phyloP scores from a whole-genome alignment of 2,329 filamentous ascomycete species.

The Arthrobotrys iridis region DNA sequence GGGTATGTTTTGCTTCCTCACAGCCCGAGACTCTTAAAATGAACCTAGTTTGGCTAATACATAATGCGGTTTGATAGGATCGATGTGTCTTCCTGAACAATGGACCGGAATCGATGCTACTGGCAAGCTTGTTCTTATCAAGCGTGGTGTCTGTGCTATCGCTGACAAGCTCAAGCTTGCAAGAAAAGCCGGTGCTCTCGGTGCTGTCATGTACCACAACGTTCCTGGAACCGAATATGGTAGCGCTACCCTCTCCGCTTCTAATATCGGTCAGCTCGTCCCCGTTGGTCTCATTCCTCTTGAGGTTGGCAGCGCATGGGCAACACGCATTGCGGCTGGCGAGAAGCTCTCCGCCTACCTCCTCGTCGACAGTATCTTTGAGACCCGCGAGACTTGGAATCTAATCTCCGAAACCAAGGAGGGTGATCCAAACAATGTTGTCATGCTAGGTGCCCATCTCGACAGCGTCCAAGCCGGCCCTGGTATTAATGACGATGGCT shows the following conservation, averaged over 20 bases:
- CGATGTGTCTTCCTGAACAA: conserved; percentile 63
- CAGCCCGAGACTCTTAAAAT: background rate
- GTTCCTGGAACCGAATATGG: conserved; percentile 68
- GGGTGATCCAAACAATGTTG: conserved; percentile 68
- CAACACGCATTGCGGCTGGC: conserved; percentile 59
- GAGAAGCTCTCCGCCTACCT: conserved; percentile 49
- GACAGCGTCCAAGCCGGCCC: conserved; percentile 70
- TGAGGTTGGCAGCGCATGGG: conserved; percentile 62
- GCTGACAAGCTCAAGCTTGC: conserved; percentile 64
- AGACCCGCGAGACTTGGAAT: conserved; percentile 61
- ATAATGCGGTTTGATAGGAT: conserved; percentile 52
- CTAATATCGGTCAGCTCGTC: conserved; percentile 37
- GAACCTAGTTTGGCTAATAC: background rate
- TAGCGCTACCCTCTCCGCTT: conserved; percentile 59
- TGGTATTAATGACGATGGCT: conserved; percentile 73
- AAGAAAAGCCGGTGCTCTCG: conserved; percentile 63
- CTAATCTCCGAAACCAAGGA: conserved; percentile 70
- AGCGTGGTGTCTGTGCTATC: conserved; percentile 64
- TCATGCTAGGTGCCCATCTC: conserved; percentile 70
- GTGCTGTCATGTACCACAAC: conserved; percentile 64
- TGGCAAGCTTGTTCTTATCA: conserved; percentile 64
- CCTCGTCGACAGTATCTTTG: conserved; percentile 57
- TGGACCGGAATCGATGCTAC: conserved; percentile 64
- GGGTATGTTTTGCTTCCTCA: conserved; percentile 23
- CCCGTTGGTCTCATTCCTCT: conserved; percentile 62